Conservation (phyloP, 2,329 filamentous ascomycete genomes). For the Ophiostoma piceae region DNA sequence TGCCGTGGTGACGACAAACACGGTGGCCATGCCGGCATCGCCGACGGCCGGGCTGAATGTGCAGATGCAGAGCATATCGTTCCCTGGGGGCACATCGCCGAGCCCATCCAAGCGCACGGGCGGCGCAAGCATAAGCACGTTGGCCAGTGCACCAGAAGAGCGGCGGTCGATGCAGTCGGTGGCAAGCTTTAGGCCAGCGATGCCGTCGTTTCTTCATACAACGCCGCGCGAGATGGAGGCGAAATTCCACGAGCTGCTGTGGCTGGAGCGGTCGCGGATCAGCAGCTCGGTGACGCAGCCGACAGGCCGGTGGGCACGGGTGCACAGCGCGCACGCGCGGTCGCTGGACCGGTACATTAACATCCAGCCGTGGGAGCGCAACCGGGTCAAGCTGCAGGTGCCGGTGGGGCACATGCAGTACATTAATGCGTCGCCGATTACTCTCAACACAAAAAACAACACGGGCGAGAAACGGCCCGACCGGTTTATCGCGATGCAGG, state of each 20-base stretch:
- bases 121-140: not conserved
- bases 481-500: constrained; percentile 87
- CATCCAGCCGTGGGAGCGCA: constrained; percentile 83
- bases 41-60: constrained; percentile 17
- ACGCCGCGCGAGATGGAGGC: constrained; percentile 42
- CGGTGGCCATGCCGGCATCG: constrained; percentile 24
- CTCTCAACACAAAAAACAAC: constrained; percentile 37
- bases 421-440: constrained; percentile 74
- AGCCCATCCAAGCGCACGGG: constrained; percentile 1
- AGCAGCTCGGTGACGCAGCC: constrained; percentile 39
- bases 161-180: constrained; percentile 17
- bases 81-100: constrained; percentile 13
- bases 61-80: constrained; percentile 19
- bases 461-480: constrained; percentile 35
- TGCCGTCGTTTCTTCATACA: constrained; percentile 30
- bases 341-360: constrained; percentile 80
- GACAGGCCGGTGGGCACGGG: constrained; percentile 44
- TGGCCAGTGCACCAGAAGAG: not conserved
- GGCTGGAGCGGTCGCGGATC: constrained; percentile 48
- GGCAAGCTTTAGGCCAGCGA: constrained; percentile 26
- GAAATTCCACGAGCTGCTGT: constrained; percentile 50
- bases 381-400: constrained; percentile 75
- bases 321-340: constrained; percentile 50
- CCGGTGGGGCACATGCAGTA: constrained; percentile 69
- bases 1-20: not conserved